phyloP scores from a whole-genome alignment of 371 early-diverging fungal genomes.

The Zychaea mexicana region DNA sequence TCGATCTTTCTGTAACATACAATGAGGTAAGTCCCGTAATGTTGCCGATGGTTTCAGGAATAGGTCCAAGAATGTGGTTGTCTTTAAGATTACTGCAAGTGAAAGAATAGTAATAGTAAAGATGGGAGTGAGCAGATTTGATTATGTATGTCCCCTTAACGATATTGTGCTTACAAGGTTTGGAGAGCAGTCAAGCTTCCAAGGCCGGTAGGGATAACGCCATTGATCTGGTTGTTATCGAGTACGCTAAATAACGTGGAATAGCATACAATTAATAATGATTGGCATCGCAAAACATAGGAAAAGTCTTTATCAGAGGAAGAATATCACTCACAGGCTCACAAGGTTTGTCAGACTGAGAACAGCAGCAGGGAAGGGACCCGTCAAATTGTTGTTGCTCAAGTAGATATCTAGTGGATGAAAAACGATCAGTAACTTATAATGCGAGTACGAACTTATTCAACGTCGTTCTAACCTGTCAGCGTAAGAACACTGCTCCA shows the following conservation, averaged over 20 bases:
- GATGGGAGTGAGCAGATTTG: neutral
- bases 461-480: slow-evolving; percentile 18
- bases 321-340: slow-evolving; percentile 23
- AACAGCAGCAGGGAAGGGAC: slow-evolving; percentile 31
- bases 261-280: neutral
- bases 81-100: slow-evolving; percentile 33
- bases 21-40: slow-evolving; percentile 32
- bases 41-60: slow-evolving; percentile 38
- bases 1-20: slow-evolving; percentile 22
- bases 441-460: too few relatives aligned
- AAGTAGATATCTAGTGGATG: slow-evolving; percentile 26
- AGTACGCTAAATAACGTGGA: slow-evolving; percentile 7
- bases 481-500: slow-evolving; percentile 25
- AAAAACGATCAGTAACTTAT: neutral
- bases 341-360: slow-evolving; percentile 16
- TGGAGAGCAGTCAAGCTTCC: slow-evolving; percentile 21
- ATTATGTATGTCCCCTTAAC: neutral
- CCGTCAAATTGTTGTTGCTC: slow-evolving; percentile 44
- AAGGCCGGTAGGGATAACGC: slow-evolving; percentile 26
- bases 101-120: neutral
- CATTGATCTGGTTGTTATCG: slow-evolving; percentile 37
- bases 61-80: slow-evolving; percentile 35
- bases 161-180: slow-evolving; percentile 26
- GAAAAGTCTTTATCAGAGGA: neutral
- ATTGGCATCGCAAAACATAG: too few relatives aligned